phyloP scores from a whole-genome alignment of 768 basidiomycete species.

The Russula compacta region DNA sequence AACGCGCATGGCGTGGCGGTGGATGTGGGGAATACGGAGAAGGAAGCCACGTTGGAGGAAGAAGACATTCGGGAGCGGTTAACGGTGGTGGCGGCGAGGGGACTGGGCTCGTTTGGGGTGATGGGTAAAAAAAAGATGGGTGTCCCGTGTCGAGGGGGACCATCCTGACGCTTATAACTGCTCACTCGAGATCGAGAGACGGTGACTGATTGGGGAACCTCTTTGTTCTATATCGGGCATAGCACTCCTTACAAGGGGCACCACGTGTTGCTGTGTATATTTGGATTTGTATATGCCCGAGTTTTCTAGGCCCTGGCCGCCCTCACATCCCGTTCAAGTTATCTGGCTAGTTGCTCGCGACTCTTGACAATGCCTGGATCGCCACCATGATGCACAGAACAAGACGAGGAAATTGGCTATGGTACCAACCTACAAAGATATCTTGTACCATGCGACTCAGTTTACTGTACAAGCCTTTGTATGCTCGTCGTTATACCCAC shows the following conservation, averaged over 20 bases:
- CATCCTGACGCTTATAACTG: slow-evolving; percentile 3
- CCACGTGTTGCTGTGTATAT: not conserved
- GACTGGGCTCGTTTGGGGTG: not conserved
- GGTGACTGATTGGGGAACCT: not conserved
- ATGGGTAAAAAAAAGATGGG: not conserved
- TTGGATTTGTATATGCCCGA: not conserved
- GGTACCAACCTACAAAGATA: not conserved
- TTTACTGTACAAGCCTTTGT: not conserved
- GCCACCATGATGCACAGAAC: not conserved
- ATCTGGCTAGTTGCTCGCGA: too few relatives aligned
- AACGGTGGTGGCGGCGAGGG: not conserved
- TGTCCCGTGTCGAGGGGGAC: too few relatives aligned
- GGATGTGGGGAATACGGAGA: slow-evolving; percentile 8
- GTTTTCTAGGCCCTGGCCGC: too few relatives aligned
- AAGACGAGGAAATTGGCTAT: not conserved
- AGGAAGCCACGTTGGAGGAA: not conserved
- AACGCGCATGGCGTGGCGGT: slow-evolving; percentile 13
- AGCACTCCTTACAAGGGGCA: not conserved
- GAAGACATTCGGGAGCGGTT: not conserved
- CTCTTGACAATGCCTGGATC: too few relatives aligned
- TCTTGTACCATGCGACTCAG: not conserved
- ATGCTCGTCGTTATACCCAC: slow-evolving; percentile 1
- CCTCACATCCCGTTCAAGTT: too few relatives aligned
- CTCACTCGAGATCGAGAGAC: not conserved
- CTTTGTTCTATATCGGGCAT: slow-evolving; percentile 19